phyloP scores from a whole-genome alignment of 805 yeast genomes.

The Metschnikowia dekortorum region DNA sequence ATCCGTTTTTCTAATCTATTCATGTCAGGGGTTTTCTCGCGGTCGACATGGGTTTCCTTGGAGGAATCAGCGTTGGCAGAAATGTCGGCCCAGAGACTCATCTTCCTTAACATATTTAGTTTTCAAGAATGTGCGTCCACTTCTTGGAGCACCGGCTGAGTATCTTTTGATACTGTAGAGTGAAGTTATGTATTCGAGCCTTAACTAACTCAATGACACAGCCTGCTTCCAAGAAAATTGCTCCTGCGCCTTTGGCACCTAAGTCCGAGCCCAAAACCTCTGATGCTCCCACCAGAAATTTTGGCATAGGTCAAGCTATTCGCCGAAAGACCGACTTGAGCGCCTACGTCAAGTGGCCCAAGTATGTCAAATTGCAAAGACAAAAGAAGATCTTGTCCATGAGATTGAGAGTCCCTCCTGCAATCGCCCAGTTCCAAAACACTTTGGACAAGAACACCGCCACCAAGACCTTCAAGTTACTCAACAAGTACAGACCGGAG shows the following conservation, averaged over 20 bases:
- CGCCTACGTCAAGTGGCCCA: constrained; percentile 99
- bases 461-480: constrained; percentile 90
- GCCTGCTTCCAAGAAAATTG: constrained; percentile 52
- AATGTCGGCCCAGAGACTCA: constrained; percentile 1
- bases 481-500: constrained; percentile 99
- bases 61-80: neutral
- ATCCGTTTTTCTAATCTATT: constrained; percentile 18
- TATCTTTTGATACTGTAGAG: constrained; percentile 40
- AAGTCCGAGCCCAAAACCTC: constrained; percentile 23
- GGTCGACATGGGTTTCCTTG: neutral
- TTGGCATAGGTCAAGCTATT: constrained; percentile 93
- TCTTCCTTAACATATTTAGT: constrained; percentile 10
- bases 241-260: constrained; percentile 44
- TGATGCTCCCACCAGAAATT: constrained; percentile 51
- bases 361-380: constrained; percentile 96
- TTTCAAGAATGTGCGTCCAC: constrained; percentile 28
- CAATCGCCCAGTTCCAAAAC: constrained; percentile 94
- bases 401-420: constrained; percentile 99
- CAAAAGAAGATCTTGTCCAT: constrained; percentile 93
- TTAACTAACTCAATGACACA: constrained; percentile 45
- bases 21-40: constrained; percentile 6
- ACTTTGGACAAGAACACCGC: constrained; percentile 99
- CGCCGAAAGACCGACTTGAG: constrained; percentile 96
- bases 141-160: constrained; percentile 45
- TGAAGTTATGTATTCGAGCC: constrained; percentile 22